Base-by-base conservation (phyloP, 805 yeast genomes). In the Saccharomycopsis sp. region DNA sequence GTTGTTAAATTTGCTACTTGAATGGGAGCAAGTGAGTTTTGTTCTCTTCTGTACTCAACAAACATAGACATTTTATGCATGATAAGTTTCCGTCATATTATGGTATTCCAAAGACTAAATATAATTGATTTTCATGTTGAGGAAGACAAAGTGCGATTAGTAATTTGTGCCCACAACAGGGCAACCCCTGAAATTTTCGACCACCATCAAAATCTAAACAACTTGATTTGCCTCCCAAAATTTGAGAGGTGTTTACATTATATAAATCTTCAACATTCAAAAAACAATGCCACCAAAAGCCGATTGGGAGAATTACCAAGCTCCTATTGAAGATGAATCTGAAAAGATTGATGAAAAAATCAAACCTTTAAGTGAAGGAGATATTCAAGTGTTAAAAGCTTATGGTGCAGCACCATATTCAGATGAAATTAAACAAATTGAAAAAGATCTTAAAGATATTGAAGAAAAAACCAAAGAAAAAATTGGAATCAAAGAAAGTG, bases 371-470 rank as follows among this genome's bases (percentile, higher is more conserved):
- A 72, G 87, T 44, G 99, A 92, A 59, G 96, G 94, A 35, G 99
- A 92, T 61, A 94, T 94, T 58, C 96, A 89, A 62, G 97, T 92
- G 35, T 70, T 92, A 53, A 89, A 92, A 64, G 86, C 96, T 5
- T 92, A 92, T 56, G 97, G 97, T 37, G 92, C 94, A 21, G 99
- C 97, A 2, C 97, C 98, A 25, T 92, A 94, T 61, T 92, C 88
- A 42, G 66, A 72, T 34, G 69, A 77, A 46, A 74, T 92, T 55
- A 89, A 88, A 59, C 70, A 69, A 47, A 79, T 86, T 41, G 97
- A 89, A 56, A 75, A 78, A 53, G 98, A 92, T 61, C 70, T 94
- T 53, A 81, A 82, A 55, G 79, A 72, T 29, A 71, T 92, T 45
- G 96, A 89, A 58, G 69, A 74, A 18, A 75, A 87, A 50, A 94